A percentile compares a stretch with the other conserved stretches of the same genome.
Conservation (phyloP, 306 rosid species). For the Cucumis cinereus region DNA sequence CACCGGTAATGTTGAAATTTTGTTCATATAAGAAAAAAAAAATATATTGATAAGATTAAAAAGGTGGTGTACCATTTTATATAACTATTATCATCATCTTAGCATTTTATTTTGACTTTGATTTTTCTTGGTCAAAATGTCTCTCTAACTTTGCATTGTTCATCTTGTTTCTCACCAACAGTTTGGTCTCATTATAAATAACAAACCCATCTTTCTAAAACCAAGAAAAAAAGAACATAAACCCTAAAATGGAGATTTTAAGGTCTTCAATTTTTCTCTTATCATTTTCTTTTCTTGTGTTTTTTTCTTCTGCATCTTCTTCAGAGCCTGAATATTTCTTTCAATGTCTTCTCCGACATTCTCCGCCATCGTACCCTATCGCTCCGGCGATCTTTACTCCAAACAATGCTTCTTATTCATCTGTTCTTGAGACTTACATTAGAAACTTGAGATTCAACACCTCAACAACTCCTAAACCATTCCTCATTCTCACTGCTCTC, state of each 20-base stretch:
- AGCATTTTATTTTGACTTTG: neutral
- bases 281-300: neutral
- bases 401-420: slow-evolving; percentile 25
- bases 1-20: neutral
- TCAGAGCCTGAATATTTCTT: neutral
- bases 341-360: neutral
- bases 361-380: slow-evolving; percentile 11
- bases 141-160: neutral
- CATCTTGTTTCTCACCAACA: neutral
- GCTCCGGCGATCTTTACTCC: slow-evolving; percentile 23
- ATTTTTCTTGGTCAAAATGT: neutral
- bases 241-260: neutral
- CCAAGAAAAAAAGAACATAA: neutral
- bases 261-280: neutral
- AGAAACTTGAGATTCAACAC: slow-evolving; percentile 56
- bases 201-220: neutral
- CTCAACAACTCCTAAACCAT: slow-evolving; percentile 32
- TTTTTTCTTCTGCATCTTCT: neutral
- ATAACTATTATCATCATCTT: neutral
- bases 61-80: neutral
- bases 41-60: neutral
- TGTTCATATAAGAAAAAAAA: neutral
- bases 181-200: neutral
- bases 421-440: slow-evolving; percentile 32
- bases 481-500: slow-evolving; percentile 30